phyloP scores from a whole-genome alignment of 306 rosid species.

The Alnus glutinosa region DNA sequence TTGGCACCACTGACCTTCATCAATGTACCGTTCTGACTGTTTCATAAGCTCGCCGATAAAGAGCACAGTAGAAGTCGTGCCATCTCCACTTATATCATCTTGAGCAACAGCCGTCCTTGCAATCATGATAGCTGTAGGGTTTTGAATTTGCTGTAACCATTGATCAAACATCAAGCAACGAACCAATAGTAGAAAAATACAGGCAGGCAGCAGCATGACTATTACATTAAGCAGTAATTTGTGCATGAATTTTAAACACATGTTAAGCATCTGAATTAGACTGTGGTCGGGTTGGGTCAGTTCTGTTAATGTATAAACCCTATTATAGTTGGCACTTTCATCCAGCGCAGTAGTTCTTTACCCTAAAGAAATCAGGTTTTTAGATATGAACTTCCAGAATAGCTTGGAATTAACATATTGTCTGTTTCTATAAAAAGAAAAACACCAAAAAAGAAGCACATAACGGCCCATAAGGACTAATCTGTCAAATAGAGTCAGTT shows the following conservation, averaged over 20 bases:
- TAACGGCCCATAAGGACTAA: too few relatives aligned
- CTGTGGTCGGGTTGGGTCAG: too few relatives aligned
- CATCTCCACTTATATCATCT: slow-evolving; percentile 94
- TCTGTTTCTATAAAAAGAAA: too few relatives aligned
- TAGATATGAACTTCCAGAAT: too few relatives aligned
- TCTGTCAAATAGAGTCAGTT: too few relatives aligned
- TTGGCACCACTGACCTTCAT: slow-evolving; percentile 58
- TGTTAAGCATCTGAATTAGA: neutral
- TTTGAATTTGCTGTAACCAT: slow-evolving; percentile 86
- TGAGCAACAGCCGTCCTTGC: slow-evolving; percentile 98
- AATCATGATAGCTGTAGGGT: slow-evolving; percentile 97
- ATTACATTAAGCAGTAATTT: neutral
- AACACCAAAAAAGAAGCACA: too few relatives aligned
- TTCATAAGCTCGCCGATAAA: slow-evolving; percentile 98
- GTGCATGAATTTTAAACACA: neutral
- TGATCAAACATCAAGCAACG: neutral
- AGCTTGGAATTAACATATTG: neutral
- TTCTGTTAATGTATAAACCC: too few relatives aligned
- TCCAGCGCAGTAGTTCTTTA: too few relatives aligned
- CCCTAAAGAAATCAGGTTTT: too few relatives aligned
- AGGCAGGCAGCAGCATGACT: neutral
- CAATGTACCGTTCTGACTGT: slow-evolving; percentile 86
- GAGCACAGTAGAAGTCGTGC: slow-evolving; percentile 91
- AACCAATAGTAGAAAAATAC: neutral
- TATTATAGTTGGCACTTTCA: too few relatives aligned